phyloP scores from a whole-genome alignment of 2,329 filamentous ascomycete genomes.

The Xylaria digitata region DNA sequence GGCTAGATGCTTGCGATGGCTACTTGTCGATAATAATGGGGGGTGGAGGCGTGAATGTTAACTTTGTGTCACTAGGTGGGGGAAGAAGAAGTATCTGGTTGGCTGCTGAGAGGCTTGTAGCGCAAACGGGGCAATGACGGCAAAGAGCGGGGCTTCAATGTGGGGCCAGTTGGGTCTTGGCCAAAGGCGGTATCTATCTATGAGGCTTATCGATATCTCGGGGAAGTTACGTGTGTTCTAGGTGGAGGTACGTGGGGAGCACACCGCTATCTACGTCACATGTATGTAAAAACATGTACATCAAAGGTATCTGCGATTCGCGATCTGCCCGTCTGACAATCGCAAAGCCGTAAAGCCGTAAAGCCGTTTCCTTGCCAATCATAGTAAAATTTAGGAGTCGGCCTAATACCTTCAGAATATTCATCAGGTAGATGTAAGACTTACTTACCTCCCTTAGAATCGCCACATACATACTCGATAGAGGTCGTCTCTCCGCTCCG shows the following conservation, averaged over 20 bases:
- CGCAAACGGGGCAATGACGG: not conserved
- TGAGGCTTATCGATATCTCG: not conserved
- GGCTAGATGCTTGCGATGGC: not conserved
- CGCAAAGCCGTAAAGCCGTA: not conserved
- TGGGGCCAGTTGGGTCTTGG: not conserved
- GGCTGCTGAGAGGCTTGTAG: not conserved
- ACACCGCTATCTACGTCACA: no score
- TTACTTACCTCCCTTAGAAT: not conserved
- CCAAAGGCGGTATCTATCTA: no score
- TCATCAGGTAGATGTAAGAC: no score
- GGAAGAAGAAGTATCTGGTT: not conserved
- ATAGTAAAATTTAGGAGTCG: no score
- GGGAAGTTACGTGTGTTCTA: not conserved
- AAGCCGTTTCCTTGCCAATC: not conserved
- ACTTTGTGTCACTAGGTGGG: not conserved
- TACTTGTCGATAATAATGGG: conserved; percentile 10
- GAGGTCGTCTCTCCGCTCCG: not conserved
- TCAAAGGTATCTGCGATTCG: not conserved
- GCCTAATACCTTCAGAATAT: no score
- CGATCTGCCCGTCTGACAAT: not conserved
- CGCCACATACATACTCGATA: not conserved
- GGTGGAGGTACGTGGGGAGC: no score
- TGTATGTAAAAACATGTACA: no score
- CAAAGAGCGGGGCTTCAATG: conserved; percentile 6
- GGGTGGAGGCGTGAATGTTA: conserved; percentile 15